phyloP scores from a whole-genome alignment of 345 rosid species.

The Luvunga scandens region DNA sequence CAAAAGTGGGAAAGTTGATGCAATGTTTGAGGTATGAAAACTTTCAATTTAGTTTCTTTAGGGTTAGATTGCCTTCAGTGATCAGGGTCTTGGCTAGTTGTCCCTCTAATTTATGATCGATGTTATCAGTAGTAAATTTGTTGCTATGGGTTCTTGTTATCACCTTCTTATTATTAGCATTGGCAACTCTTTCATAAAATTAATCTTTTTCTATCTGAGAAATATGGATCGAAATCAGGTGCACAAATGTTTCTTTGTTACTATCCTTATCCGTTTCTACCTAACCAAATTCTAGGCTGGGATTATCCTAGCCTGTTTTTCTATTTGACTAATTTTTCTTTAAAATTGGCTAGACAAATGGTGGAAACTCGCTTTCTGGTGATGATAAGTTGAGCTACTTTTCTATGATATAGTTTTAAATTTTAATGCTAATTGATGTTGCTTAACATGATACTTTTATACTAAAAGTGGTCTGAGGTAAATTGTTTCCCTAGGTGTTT shows the following conservation, averaged over 20 bases:
- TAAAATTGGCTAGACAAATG: too few species aligned
- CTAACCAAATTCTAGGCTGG: not conserved
- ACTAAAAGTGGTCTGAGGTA: constrained; percentile 2
- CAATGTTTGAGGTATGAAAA: constrained; percentile 82
- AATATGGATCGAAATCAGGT: not conserved
- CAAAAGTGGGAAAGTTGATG: constrained; percentile 90
- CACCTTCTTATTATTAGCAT: not conserved
- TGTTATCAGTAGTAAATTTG: not conserved
- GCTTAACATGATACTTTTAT: not conserved
- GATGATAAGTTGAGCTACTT: not conserved
- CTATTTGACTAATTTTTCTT: not conserved
- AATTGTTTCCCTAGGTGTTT: constrained; percentile 56
- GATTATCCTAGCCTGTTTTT: too few species aligned
- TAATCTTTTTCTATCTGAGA: not conserved
- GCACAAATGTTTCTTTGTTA: not conserved
- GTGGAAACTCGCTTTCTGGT: not conserved
- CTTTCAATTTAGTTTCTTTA: constrained; percentile 24
- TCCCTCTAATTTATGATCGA: not conserved
- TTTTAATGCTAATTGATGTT: not conserved
- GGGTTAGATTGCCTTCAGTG: not conserved
- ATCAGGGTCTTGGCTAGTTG: not conserved
- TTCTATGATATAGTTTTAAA: not conserved
- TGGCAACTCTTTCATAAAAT: not conserved
- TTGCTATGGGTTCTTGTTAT: not conserved
- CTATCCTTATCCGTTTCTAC: not conserved